These are phyloP conservation scores for Penicillium occitanis DNA, from an alignment of 2,329 filamentous ascomycete species.

Conservation along the genomic window DNA sequence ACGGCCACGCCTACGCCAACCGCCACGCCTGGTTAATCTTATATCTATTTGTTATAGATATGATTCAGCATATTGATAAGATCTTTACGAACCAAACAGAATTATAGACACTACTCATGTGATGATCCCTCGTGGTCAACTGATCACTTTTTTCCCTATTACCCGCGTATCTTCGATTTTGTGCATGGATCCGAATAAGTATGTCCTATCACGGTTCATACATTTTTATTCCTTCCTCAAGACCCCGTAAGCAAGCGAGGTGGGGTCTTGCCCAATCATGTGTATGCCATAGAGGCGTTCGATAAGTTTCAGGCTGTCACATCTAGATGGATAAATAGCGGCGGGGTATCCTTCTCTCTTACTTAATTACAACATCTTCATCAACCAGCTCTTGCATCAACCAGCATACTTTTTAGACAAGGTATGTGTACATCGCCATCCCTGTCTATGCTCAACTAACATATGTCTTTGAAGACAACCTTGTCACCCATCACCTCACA, in stretches of 20 bases:
- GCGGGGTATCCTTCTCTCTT: not conserved
- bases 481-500: not conserved
- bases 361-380: not conserved
- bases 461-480: not conserved
- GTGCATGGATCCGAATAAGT: not conserved
- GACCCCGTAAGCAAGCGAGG: not conserved
- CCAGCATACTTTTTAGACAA: not conserved
- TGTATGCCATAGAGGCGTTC: not conserved
- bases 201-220: not conserved
- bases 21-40: conserved; percentile 34
- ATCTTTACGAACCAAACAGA: not conserved
- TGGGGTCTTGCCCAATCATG: conserved; percentile 14
- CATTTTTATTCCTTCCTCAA: not conserved
- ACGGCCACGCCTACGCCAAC: conserved; percentile 63
- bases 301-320: not conserved
- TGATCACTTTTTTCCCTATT: not conserved
- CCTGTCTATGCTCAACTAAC: not conserved
- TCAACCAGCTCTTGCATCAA: not conserved
- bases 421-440: not conserved
- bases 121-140: not conserved
- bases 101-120: not conserved
- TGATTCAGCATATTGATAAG: not conserved
- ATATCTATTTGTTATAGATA: not conserved
- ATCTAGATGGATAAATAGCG: conserved; percentile 13
- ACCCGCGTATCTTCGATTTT: not conserved